Evolutionary conservation across 441 rosid species (phyloP).

Genomic region (Manihot esculenta): DNA sequence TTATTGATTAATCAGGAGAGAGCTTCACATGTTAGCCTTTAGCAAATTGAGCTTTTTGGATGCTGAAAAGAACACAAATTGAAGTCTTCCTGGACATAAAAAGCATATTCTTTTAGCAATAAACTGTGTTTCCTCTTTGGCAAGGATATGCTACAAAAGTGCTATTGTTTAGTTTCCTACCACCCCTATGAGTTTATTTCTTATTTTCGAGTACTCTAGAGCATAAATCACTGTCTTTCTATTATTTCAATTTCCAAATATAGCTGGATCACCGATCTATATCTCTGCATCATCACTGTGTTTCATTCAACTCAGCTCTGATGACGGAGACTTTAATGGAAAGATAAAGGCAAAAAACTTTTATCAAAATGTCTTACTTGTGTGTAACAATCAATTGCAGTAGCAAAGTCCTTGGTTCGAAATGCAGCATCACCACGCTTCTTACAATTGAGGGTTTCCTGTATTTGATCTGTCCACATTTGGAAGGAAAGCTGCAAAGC

Average conservation of each 20-base stretch:
- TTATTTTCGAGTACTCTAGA: background rate
- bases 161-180: background rate
- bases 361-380: constrained; percentile 45
- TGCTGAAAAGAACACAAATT: background rate
- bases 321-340: background rate
- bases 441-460: constrained; percentile 82
- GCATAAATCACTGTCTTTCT: background rate
- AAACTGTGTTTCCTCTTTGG: background rate
- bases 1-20: background rate
- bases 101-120: background rate
- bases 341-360: background rate
- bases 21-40: background rate
- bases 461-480: constrained; percentile 91
- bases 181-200: background rate
- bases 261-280: background rate
- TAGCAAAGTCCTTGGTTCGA: constrained; percentile 63
- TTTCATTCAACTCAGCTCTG: background rate
- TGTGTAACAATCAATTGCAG: constrained; percentile 73
- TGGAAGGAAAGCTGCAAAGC: constrained; percentile 83
- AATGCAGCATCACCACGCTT: constrained; percentile 87
- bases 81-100: background rate
- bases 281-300: no score
- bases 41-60: background rate
- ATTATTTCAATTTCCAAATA: background rate
- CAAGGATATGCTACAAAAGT: background rate